These are phyloP conservation scores for Ustilago loliicola DNA, from an alignment of 1,284 basidiomycete genomes.

Conservation along the genomic window DNA sequence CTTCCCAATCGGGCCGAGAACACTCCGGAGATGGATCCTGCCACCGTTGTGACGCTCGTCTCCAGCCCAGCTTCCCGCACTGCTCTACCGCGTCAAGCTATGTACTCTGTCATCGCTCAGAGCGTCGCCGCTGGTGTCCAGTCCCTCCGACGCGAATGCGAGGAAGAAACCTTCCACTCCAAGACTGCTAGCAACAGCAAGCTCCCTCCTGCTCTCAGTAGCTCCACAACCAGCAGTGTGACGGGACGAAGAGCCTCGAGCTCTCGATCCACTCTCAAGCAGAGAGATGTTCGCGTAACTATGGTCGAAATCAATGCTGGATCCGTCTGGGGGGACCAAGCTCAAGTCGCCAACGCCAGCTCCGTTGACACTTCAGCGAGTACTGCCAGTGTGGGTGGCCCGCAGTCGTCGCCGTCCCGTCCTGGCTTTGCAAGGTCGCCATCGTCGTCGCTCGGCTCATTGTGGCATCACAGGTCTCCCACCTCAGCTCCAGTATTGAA, in stretches of 20 bases:
- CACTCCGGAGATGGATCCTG: conserved; percentile 25
- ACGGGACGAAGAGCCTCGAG: conserved; percentile 25
- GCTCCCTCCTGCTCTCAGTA: conserved; percentile 15
- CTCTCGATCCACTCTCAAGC: conserved; percentile 31
- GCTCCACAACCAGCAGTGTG: conserved; percentile 11
- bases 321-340: conserved; percentile 42
- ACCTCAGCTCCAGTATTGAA: conserved; percentile 48
- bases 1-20: conserved; percentile 45
- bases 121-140: conserved; percentile 55
- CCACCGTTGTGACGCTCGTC: conserved; percentile 50
- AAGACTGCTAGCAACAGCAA: conserved; percentile 50
- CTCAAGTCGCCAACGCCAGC: background rate
- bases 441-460: conserved; percentile 44
- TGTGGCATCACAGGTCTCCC: conserved; percentile 54
- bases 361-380: conserved; percentile 14
- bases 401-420: conserved; percentile 31
- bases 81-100: conserved; percentile 50
- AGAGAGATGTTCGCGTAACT: conserved; percentile 52
- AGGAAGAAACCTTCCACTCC: conserved; percentile 51
- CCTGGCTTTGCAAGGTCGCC: conserved; percentile 43
- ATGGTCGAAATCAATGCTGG: conserved; percentile 51
- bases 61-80: conserved; percentile 52
- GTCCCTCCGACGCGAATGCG: conserved; percentile 56
- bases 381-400: conserved; percentile 10
- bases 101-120: conserved; percentile 56